Conservation (phyloP, 306 rosid species). For the Rubus parviflorus region DNA sequence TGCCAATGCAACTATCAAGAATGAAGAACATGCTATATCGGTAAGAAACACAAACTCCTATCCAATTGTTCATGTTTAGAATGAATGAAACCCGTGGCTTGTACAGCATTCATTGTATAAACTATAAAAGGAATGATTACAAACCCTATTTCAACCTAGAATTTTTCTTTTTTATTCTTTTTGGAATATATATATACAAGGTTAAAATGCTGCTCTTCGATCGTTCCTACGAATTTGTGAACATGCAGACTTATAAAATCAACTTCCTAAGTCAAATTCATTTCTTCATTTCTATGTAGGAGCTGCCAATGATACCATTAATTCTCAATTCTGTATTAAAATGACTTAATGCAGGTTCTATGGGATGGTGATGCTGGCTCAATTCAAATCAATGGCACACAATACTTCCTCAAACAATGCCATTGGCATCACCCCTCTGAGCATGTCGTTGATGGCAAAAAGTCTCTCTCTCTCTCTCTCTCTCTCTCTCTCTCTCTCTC, state of each 20-base stretch:
- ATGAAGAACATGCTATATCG: slow-evolving; percentile 24
- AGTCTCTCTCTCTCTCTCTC: slow-evolving; percentile 30
- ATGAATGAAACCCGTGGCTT: neutral
- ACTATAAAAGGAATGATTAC: too few species aligned
- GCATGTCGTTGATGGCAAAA: slow-evolving; percentile 65
- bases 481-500: neutral
- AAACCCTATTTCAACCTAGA: neutral
- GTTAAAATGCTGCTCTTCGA: too few species aligned
- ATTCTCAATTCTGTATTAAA: neutral
- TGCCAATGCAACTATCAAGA: slow-evolving; percentile 26
- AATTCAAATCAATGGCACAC: slow-evolving; percentile 48
- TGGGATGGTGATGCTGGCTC: slow-evolving; percentile 63
- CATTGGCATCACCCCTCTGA: slow-evolving; percentile 91
- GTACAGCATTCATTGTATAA: neutral
- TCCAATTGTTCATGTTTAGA: neutral
- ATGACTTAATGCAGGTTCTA: slow-evolving; percentile 35
- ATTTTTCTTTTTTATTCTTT: too few species aligned
- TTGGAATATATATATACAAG: too few species aligned
- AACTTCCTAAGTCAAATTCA: too few species aligned
- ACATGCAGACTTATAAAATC: too few species aligned
- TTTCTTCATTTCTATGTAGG: neutral
- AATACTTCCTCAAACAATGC: slow-evolving; percentile 51
- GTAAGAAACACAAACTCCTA: slow-evolving; percentile 6
- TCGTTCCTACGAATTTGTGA: too few species aligned
- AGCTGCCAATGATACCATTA: neutral